A percentile compares a stretch with the other conserved stretches of the same genome.
phyloP scores from a whole-genome alignment of 129 eudicot species.

The Flaveria trinervia region DNA sequence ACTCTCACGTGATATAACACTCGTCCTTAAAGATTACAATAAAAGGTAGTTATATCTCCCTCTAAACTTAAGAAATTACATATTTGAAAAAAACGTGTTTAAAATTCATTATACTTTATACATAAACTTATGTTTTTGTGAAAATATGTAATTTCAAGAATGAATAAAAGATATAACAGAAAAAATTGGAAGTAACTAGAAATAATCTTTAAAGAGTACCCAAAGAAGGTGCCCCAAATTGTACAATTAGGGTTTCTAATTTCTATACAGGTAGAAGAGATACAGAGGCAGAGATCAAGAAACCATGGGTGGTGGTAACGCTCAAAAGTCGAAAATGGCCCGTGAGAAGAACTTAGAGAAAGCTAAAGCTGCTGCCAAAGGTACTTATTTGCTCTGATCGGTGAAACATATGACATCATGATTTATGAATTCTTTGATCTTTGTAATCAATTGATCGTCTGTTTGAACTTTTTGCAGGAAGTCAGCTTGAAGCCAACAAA shows the following conservation, averaged over 20 bases:
- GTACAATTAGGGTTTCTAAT: conserved; percentile 34
- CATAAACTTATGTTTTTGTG: too few species aligned
- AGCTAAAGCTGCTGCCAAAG: conserved; percentile 53
- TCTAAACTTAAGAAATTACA: too few species aligned
- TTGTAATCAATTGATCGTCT: conserved; percentile 10
- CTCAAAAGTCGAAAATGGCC: conserved; percentile 93
- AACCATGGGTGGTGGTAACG: conserved; percentile 95
- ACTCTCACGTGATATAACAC: too few species aligned
- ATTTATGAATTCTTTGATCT: neutral
- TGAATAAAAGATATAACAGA: neutral
- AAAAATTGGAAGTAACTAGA: neutral
- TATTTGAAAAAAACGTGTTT: too few species aligned
- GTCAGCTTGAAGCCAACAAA: conserved; percentile 80
- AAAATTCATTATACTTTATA: too few species aligned
- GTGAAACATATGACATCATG: neutral
- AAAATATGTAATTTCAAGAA: too few species aligned
- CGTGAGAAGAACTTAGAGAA: conserved; percentile 92
- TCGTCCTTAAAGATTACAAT: too few species aligned
- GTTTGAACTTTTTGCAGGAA: conserved; percentile 47
- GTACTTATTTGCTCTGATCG: conserved; percentile 26
- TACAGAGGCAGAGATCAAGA: neutral
- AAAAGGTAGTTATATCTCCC: neutral
- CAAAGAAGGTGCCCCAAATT: conserved; percentile 9
- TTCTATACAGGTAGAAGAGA: conserved; percentile 8
- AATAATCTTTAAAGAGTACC: neutral